Evolutionary conservation across 164 flowering plant genomes (phyloP), one percentile per base, ranked within the genome.

Genomic region (Warburgia ugandensis): DNA sequence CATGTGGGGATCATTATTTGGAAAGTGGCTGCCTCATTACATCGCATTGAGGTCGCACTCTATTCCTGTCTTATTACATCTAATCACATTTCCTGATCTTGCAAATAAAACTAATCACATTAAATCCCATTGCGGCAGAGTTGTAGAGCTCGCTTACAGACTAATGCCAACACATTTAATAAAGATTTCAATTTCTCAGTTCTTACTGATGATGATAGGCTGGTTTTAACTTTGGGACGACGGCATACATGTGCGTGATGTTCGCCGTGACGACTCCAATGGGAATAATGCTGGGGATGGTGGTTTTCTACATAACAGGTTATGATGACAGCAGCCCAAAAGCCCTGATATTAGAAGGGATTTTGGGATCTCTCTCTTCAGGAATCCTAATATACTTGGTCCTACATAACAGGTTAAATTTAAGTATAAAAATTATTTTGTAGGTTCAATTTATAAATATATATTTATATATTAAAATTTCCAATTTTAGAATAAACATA

Each of bases 361-460:
- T 84, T 4, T 32, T 81, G 56, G 84, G 94, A 0, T 71, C 89
- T 1, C 26, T 84, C 0, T 81, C 89, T 19, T 77, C 86, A 0
- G 89, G 94, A 4, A 67, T 84, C 16, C 69, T 84, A 10, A 74
- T 84, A 20, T 81, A 84, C 74, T 79, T 81, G 89, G 86, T 84
- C 68, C 81, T 84, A 60, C 84, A 81, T 36, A 84, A 77, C 74
- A 77, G n/a, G n/a, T n/a, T n/a, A n/a, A n/a, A n/a, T n/a, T n/a
- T n/a, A n/a, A n/a, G n/a, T n/a, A n/a, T n/a, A n/a, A n/a, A n/a
- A n/a, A n/a, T n/a, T n/a, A n/a, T n/a, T n/a, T n/a, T n/a, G n/a
- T n/a, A n/a, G n/a, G n/a, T n/a, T n/a, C n/a, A n/a, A n/a, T n/a
- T n/a, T n/a, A n/a, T n/a, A n/a, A n/a, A n/a, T n/a, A n/a, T n/a